Evolutionary conservation across 441 rosid genomes (phyloP), one percentile per base, ranked within the genome.

Genomic region (Euphorbia celastroides): DNA sequence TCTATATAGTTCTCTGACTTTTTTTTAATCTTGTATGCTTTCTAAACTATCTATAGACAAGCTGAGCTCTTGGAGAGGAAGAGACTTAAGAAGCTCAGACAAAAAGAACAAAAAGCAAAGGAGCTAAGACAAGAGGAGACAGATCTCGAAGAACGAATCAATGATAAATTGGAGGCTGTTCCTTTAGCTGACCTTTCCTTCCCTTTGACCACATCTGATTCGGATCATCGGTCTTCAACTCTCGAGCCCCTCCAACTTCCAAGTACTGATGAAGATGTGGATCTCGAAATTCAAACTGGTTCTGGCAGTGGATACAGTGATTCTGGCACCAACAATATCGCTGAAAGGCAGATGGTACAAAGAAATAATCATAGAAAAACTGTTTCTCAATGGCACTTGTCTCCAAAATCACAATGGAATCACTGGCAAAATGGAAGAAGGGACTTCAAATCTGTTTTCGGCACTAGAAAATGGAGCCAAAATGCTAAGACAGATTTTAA

Each of bases 1-100:
- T 56, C 13, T 19, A 28, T 19, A 28, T 55, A 8, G 57, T 56
- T 60, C 27, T 36, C 48, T 57, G 48, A 51, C 55, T 20, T 58
- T 26, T 62, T 61, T 38, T 55, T 66, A 27, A 26, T 22, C n/a
- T 41, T 74, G 22, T 46, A 63, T 44, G 17, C 23, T 66, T n/a
- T 64, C 42, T 16, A 46, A 70, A 66, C 62, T 51, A 26, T 42
- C 51, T 71, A 57, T 70, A 93, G 98, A 78, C 96, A 84, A 75
- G 90, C 88, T 66, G 93, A 87, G 77, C 83, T 89, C 67, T 71
- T 85, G 81, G 96, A 92, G 78, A 83, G 82, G 84, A 94, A 84
- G 78, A 86, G 87, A 78, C 89, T 72, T 81, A 89, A 86, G 73
- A 88, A 87, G 80, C 91, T 87, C 54, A 80, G 96, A 83, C 96